phyloP scores from a whole-genome alignment of 352 stramenopile species.

The Globisporangium sylvaticum region DNA sequence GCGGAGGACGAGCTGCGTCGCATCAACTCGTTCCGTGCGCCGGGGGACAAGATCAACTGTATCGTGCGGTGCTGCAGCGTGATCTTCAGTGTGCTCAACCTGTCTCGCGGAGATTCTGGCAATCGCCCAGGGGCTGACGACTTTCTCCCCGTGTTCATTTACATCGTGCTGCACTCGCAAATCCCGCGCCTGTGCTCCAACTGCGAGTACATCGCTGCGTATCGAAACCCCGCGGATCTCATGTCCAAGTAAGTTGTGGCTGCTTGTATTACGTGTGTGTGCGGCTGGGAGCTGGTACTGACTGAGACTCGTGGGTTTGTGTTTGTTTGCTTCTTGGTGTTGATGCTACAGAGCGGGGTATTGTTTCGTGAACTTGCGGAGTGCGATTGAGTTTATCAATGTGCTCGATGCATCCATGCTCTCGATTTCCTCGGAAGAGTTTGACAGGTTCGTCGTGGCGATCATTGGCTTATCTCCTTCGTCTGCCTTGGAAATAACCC shows the following conservation, averaged over 20 bases:
- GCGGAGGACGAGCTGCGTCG: slow-evolving; percentile 84
- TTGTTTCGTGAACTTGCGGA: slow-evolving; percentile 90
- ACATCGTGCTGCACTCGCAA: slow-evolving; percentile 88
- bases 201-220: slow-evolving; percentile 89
- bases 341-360: slow-evolving; percentile 67
- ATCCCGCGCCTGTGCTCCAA: slow-evolving; percentile 87
- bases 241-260: slow-evolving; percentile 79
- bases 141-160: slow-evolving; percentile 92
- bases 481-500: too few species aligned
- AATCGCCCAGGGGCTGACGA: slow-evolving; percentile 82
- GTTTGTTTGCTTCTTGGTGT: background rate
- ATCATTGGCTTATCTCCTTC: background rate
- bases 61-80: slow-evolving; percentile 86
- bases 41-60: slow-evolving; percentile 89
- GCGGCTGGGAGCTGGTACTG: background rate
- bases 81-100: slow-evolving; percentile 88
- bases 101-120: slow-evolving; percentile 61
- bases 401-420: slow-evolving; percentile 84
- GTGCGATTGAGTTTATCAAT: slow-evolving; percentile 88
- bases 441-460: slow-evolving; percentile 44
- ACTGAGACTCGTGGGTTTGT: background rate
- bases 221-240: slow-evolving; percentile 82
- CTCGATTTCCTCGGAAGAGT: slow-evolving; percentile 75
- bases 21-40: slow-evolving; percentile 85
- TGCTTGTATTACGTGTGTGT: background rate